Evolutionary conservation across 768 basidiomycete species (phyloP).

Genomic region (Amanita brunnescens): DNA sequence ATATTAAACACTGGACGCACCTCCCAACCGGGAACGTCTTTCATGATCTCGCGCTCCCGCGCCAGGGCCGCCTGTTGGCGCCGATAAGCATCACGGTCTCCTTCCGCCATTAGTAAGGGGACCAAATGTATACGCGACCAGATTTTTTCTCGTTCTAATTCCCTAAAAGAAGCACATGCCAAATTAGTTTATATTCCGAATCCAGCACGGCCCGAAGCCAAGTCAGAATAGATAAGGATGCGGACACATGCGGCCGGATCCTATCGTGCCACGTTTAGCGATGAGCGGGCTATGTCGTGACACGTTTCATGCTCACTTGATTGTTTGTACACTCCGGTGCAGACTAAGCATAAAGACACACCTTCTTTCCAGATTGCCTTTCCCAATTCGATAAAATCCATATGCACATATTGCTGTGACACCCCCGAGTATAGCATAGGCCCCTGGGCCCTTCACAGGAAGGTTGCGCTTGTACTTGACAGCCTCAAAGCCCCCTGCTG

Average conservation of each 20-base stretch:
- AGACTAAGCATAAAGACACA: conserved; percentile 34
- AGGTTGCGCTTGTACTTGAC: conserved; percentile 95
- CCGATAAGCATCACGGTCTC: conserved; percentile 84
- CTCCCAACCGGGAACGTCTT: conserved; percentile 90
- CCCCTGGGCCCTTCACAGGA: conserved; percentile 81
- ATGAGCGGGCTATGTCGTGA: conserved; percentile 46
- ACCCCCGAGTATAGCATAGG: conserved; percentile 76
- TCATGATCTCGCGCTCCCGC: conserved; percentile 89
- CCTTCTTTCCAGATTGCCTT: conserved; percentile 91
- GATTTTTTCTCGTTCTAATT: conserved; percentile 84
- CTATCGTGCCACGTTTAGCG: conserved; percentile 59
- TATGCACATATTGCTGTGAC: conserved; percentile 79
- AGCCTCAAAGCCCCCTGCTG: conserved; percentile 84
- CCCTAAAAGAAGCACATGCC: conserved; percentile 45
- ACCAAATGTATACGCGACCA: conserved; percentile 96
- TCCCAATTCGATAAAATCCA: conserved; percentile 88
- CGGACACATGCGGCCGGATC: conserved; percentile 47
- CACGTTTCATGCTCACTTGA: conserved; percentile 70
- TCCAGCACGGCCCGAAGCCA: conserved; percentile 33
- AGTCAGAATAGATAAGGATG: conserved; percentile 33
- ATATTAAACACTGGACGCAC: conserved; percentile 29
- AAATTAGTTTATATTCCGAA: conserved; percentile 35
- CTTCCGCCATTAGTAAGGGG: conserved; percentile 86
- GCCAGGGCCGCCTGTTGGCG: conserved; percentile 68
- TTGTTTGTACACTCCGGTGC: conserved; percentile 15